phyloP scores from a whole-genome alignment of 805 yeast genomes.

The Yarrowia deformans region DNA sequence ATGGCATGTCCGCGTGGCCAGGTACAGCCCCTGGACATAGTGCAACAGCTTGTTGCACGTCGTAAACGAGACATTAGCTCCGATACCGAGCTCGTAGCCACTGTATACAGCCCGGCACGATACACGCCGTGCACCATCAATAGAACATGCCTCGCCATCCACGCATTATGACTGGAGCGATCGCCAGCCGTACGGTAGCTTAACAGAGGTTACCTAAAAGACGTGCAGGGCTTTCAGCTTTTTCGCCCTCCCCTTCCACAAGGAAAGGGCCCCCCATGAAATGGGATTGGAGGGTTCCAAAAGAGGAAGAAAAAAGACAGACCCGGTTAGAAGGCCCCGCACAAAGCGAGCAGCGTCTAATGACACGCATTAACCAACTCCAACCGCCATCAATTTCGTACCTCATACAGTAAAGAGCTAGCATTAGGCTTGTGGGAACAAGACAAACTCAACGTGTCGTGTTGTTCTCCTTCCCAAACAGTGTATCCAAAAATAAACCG shows the following conservation, averaged over 20 bases:
- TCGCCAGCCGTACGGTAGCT: constrained; percentile 37
- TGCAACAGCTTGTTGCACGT: neutral
- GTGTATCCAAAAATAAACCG: constrained; percentile 38
- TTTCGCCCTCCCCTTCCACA: neutral
- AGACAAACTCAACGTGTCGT: constrained; percentile 33
- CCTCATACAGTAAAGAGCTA: neutral
- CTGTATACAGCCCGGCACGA: neutral
- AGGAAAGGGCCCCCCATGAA: neutral
- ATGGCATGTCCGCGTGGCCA: neutral
- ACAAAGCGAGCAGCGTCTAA: neutral
- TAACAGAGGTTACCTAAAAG: constrained; percentile 21
- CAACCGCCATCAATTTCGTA: neutral
- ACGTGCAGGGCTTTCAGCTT: constrained; percentile 12
- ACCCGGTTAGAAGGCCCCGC: neutral
- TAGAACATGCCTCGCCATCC: constrained; percentile 9
- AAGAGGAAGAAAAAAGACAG: neutral
- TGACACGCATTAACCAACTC: constrained; percentile 2
- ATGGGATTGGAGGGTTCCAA: neutral
- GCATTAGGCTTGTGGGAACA: constrained; percentile 3
- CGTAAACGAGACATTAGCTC: neutral
- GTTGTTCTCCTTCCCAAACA: constrained; percentile 39
- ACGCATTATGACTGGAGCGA: constrained; percentile 33
- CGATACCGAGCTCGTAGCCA: neutral
- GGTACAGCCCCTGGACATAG: neutral
- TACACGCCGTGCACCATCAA: constrained; percentile 6